A percentile compares a stretch with the other conserved stretches of the same genome.
Conservation (phyloP, 306 rosid species). For the Quercus ilex region DNA sequence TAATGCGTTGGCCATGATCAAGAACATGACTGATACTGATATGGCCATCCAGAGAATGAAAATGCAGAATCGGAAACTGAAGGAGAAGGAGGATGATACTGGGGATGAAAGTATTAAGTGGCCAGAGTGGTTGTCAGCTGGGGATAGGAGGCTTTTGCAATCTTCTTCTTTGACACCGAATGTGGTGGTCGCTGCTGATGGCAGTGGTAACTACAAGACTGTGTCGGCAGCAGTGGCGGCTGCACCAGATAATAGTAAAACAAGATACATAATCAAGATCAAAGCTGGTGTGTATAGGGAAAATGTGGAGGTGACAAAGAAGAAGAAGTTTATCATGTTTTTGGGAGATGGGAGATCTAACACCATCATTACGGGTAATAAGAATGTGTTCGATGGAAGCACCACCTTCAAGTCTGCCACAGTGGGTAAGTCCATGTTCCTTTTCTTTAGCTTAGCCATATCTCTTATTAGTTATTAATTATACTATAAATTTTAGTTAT, state of each 20-base stretch:
- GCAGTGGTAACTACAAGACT: constrained; percentile 69
- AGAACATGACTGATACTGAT: constrained; percentile 70
- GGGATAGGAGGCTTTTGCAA: constrained; percentile 63
- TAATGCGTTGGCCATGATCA: constrained; percentile 71
- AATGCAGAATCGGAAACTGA: constrained; percentile 24
- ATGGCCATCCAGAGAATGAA: constrained; percentile 32
- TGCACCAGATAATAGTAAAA: constrained; percentile 60
- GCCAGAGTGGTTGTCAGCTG: constrained; percentile 80
- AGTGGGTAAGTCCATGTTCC: constrained; percentile 46
- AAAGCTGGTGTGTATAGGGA: constrained; percentile 77
- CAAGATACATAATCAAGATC: constrained; percentile 58
- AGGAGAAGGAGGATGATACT: constrained; percentile 7
- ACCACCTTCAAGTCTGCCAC: constrained; percentile 94
- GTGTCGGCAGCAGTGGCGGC: constrained; percentile 75
- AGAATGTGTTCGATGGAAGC: constrained; percentile 85
- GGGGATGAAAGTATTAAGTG: constrained; percentile 25
- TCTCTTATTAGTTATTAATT: too few species aligned
- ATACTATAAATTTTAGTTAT: too few species aligned
- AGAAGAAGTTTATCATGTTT: constrained; percentile 68
- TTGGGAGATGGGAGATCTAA: constrained; percentile 62
- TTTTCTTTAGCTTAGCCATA: too few species aligned
- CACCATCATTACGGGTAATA: constrained; percentile 72
- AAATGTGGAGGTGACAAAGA: constrained; percentile 69
- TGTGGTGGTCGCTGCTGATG: constrained; percentile 81
- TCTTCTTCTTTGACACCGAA: constrained; percentile 40